Conservation (phyloP, 2,329 filamentous ascomycete genomes). For the Nannizziopsis arthrosporioides region DNA sequence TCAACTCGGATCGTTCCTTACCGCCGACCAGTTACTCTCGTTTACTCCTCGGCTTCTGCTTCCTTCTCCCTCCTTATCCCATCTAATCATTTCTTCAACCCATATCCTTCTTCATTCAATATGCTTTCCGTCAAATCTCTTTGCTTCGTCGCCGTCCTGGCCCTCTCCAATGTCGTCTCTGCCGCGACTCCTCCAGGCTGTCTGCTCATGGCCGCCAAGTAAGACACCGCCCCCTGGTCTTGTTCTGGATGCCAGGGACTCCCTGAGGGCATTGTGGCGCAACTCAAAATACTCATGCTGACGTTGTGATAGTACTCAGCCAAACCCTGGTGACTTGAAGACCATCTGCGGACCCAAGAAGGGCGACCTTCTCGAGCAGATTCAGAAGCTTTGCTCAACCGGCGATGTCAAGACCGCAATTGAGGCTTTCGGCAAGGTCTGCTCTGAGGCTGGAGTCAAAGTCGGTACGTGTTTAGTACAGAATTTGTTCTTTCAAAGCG, state of each 20-base stretch:
- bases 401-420: slow-evolving; percentile 24
- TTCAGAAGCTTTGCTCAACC: slow-evolving; percentile 27
- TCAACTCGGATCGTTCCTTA: not conserved
- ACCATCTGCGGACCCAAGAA: slow-evolving; percentile 30
- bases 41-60: slow-evolving; percentile 13
- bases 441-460: slow-evolving; percentile 30
- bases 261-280: not conserved
- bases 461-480: slow-evolving; percentile 26
- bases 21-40: slow-evolving; percentile 12
- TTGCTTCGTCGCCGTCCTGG: slow-evolving; percentile 35
- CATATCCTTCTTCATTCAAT: slow-evolving; percentile 12
- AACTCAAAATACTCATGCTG: not conserved
- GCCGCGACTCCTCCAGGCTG: slow-evolving; percentile 40
- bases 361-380: slow-evolving; percentile 27
- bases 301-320: slow-evolving; percentile 24
- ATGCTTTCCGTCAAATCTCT: slow-evolving; percentile 38
- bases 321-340: slow-evolving; percentile 30
- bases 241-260: not conserved
- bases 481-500: not conserved
- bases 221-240: slow-evolving; percentile 16
- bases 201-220: slow-evolving; percentile 42
- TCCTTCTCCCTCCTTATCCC: not conserved
- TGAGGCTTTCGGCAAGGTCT: slow-evolving; percentile 30
- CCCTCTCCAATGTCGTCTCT: slow-evolving; percentile 33
- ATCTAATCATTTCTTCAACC: not conserved